Evolutionary conservation across 805 yeast species (phyloP).

Genomic region (Wickerhamiella occidentalis): DNA sequence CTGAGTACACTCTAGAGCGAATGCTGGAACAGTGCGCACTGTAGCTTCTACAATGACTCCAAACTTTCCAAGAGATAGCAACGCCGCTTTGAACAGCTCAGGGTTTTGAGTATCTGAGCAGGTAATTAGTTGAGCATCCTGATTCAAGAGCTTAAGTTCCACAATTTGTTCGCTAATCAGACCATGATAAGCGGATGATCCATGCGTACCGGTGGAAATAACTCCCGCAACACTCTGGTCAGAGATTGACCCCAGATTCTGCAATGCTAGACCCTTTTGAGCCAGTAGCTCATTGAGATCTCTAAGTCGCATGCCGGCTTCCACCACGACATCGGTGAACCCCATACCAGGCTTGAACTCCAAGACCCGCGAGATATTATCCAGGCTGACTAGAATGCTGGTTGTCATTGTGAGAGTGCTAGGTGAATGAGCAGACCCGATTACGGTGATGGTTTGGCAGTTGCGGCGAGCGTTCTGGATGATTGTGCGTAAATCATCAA

Average conservation of each 20-base stretch:
- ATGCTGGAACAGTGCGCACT: slow-evolving; percentile 69
- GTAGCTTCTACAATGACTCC: slow-evolving; percentile 85
- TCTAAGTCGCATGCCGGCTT: slow-evolving; percentile 75
- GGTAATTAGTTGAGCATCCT: slow-evolving; percentile 56
- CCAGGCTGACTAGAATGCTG: slow-evolving; percentile 83
- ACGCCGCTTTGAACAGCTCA: slow-evolving; percentile 65
- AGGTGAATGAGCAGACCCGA: slow-evolving; percentile 94
- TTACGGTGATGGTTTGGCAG: slow-evolving; percentile 60
- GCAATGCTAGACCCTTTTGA: slow-evolving; percentile 59
- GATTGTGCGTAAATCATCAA: slow-evolving; percentile 57
- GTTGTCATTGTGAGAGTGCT: slow-evolving; percentile 76
- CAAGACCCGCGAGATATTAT: slow-evolving; percentile 51
- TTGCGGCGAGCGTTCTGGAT: slow-evolving; percentile 51
- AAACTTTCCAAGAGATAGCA: slow-evolving; percentile 78
- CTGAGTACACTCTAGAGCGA: slow-evolving; percentile 66
- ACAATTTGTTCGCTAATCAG: slow-evolving; percentile 80
- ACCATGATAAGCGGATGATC: slow-evolving; percentile 88
- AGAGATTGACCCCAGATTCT: slow-evolving; percentile 84
- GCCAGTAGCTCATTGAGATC: slow-evolving; percentile 61
- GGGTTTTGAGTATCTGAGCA: slow-evolving; percentile 55
- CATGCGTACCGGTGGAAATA: slow-evolving; percentile 94
- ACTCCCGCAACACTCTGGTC: slow-evolving; percentile 94
- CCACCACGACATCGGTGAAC: slow-evolving; percentile 84
- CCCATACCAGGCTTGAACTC: slow-evolving; percentile 39
- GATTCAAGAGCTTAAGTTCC: slow-evolving; percentile 58